Percentiles rank a stretch among this genome's conserved stretches.
phyloP scores from a whole-genome alignment of 768 basidiomycete genomes.

The Strobilomyces echinocephalus region DNA sequence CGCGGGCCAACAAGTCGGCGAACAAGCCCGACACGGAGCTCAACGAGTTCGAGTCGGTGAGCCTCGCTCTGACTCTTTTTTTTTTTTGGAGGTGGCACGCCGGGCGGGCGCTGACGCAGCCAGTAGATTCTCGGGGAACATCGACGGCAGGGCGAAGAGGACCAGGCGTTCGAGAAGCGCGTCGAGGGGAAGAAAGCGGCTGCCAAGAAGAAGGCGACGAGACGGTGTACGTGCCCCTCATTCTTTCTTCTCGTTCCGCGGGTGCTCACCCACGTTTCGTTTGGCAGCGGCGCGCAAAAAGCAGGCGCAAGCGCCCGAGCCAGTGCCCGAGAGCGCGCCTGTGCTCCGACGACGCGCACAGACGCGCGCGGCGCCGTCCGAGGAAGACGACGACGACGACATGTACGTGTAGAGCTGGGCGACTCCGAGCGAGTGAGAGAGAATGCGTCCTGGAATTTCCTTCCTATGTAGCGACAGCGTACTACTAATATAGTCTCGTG shows the following conservation, averaged over 20 bases:
- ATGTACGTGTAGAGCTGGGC: constrained; percentile 5
- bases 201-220: constrained; percentile 67
- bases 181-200: constrained; percentile 79
- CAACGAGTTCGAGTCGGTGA: constrained; percentile 88
- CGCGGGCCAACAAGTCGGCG: constrained; percentile 83
- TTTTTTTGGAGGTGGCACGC: background rate
- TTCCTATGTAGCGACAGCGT: background rate
- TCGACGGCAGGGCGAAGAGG: constrained; percentile 82
- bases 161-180: constrained; percentile 83
- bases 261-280: background rate
- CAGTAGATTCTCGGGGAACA: constrained; percentile 78
- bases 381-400: background rate
- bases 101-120: background rate
- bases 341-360: constrained; percentile 7
- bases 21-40: constrained; percentile 92
- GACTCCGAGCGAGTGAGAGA: background rate
- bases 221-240: constrained; percentile 33
- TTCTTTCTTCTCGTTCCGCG: no score
- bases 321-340: constrained; percentile 2
- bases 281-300: constrained; percentile 31
- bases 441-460: background rate
- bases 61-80: no score
- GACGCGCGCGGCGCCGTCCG: background rate
- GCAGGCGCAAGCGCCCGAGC: constrained; percentile 14
- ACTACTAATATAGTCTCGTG: background rate